A percentile compares a stretch with the other conserved stretches of the same genome.
phyloP scores from a whole-genome alignment of 306 rosid species.

The Benincasa hispida region DNA sequence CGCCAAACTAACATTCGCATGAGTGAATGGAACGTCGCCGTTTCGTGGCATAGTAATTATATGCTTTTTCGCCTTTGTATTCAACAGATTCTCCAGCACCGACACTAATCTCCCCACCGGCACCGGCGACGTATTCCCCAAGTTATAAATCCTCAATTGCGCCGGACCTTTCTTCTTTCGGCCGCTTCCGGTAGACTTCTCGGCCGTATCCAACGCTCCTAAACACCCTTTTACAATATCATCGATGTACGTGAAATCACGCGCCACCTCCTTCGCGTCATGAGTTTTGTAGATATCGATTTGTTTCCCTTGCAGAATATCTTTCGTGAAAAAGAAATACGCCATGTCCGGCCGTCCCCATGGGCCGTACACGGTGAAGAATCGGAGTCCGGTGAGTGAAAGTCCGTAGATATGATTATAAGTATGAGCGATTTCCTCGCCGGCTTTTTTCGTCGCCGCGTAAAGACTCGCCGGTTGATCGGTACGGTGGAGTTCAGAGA shows the following conservation, averaged over 20 bases:
- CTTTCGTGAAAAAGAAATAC: constrained; percentile 77
- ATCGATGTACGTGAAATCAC: constrained; percentile 88
- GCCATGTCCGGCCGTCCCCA: constrained; percentile 98
- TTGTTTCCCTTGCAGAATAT: constrained; percentile 55
- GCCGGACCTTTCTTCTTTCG: constrained; percentile 64
- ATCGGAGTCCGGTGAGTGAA: constrained; percentile 59
- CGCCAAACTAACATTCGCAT: constrained; percentile 75
- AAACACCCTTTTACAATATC: constrained; percentile 69
- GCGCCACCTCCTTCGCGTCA: constrained; percentile 82
- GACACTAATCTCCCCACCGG: constrained; percentile 72
- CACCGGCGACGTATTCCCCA: constrained; percentile 81
- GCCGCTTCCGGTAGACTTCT: constrained; percentile 72
- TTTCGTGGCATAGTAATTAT: constrained; percentile 72
- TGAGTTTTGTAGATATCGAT: constrained; percentile 51
- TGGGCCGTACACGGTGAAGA: constrained; percentile 87
- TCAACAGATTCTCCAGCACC: constrained; percentile 36
- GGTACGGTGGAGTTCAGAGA: constrained; percentile 62
- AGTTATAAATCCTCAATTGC: constrained; percentile 56
- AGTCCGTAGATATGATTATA: constrained; percentile 82
- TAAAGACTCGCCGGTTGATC: constrained; percentile 83
- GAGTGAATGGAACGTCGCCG: constrained; percentile 89
- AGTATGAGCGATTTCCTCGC: constrained; percentile 83
- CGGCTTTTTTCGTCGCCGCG: constrained; percentile 90
- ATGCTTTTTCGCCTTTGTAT: constrained; percentile 54
- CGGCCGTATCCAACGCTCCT: constrained; percentile 62